Percentiles rank a stretch among this genome's conserved stretches.
phyloP scores from a whole-genome alignment of 495 filamentous ascomycete species.

The Penicillium lividum region DNA sequence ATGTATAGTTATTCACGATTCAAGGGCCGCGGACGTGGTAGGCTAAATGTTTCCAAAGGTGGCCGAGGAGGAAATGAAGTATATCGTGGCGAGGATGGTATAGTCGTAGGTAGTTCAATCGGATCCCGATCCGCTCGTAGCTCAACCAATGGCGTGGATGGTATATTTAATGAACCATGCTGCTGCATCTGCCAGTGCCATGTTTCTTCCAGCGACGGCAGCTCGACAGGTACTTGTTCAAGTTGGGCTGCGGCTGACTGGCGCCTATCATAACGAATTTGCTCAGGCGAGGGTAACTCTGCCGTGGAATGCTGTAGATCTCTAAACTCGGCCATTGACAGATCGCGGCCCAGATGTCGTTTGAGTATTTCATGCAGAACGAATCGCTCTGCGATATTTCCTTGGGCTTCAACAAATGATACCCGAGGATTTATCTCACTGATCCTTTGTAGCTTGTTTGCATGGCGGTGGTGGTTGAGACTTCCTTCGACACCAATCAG shows the following conservation, averaged over 20 bases:
- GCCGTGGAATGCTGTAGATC: background rate
- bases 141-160: constrained; percentile 2
- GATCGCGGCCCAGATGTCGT: constrained; percentile 45
- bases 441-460: constrained; percentile 48
- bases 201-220: constrained; percentile 11
- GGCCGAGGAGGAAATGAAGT: background rate
- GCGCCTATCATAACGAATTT: background rate
- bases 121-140: constrained; percentile 7
- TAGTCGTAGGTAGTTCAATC: constrained; percentile 9
- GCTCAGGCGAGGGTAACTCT: background rate
- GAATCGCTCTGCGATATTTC: constrained; percentile 45
- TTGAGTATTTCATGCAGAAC: constrained; percentile 50
- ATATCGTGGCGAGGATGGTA: background rate
- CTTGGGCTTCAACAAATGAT: constrained; percentile 51
- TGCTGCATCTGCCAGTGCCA: constrained; percentile 7
- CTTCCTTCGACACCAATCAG: constrained; percentile 50
- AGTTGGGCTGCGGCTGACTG: background rate
- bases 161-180: background rate
- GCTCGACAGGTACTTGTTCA: constrained; percentile 10
- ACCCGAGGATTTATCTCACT: constrained; percentile 48
- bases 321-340: constrained; percentile 42
- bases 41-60: background rate
- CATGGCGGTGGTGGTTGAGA: constrained; percentile 49
- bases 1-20: background rate
- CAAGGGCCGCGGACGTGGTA: background rate